Conservation (phyloP, 176 grass and related monocot genomes). For the Triticum timopheevii region DNA sequence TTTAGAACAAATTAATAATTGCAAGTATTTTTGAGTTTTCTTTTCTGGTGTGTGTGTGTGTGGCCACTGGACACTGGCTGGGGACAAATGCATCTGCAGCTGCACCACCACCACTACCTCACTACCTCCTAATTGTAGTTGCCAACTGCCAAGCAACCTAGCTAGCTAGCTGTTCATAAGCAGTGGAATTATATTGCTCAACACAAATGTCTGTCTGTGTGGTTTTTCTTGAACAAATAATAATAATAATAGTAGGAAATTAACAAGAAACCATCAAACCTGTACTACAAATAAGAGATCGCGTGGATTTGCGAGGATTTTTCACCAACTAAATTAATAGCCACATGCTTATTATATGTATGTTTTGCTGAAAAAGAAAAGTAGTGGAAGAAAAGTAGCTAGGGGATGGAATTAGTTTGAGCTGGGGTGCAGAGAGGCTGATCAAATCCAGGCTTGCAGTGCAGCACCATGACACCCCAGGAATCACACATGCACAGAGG, state of each 20-base stretch:
- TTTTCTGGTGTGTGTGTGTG: not conserved
- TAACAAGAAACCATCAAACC: slow-evolving; percentile 13
- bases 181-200: not conserved
- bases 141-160: slow-evolving; percentile 41
- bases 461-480: slow-evolving; percentile 42
- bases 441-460: slow-evolving; percentile 41
- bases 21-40: not conserved
- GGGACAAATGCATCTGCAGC: slow-evolving; percentile 19
- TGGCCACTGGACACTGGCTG: slow-evolving; percentile 10
- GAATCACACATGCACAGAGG: slow-evolving; percentile 31
- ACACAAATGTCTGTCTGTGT: not conserved
- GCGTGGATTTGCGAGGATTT: not conserved
- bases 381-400: not conserved
- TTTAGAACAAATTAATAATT: slow-evolving; percentile 23
- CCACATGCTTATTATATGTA: not conserved
- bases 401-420: slow-evolving; percentile 6
- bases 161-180: slow-evolving; percentile 5
- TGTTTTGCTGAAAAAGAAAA: not conserved
- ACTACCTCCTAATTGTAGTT: slow-evolving; percentile 40
- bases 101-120: slow-evolving; percentile 37
- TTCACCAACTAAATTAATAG: not conserved
- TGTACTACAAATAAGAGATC: not conserved
- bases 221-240: not conserved
- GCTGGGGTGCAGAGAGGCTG: slow-evolving; percentile 5
- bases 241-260: not conserved